Evolutionary conservation across 345 rosid species (phyloP), one percentile per base, ranked within the genome.

Genomic region (Eucalyptus regnans): DNA sequence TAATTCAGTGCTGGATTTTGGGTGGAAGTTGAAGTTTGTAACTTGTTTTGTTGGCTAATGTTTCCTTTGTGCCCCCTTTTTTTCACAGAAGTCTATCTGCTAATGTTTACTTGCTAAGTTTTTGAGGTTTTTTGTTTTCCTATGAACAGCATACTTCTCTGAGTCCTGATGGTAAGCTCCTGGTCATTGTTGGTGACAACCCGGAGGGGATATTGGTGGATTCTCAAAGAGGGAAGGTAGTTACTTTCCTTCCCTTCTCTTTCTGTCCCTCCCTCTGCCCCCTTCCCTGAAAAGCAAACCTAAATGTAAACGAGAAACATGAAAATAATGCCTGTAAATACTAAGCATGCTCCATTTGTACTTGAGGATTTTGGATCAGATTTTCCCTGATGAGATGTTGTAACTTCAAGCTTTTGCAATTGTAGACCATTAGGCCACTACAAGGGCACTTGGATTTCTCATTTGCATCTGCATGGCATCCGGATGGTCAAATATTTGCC

Each of bases 391-490:
- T 41, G 84, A 76, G 29, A 76, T 41, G 76, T 9, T 76, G 84
- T 76, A 76, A 76, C 84, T 43, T 76, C 8, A 76, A 76, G 48
- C 48, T 41, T 41, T 76, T 22, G 84, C 29, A 49, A 66, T 88
- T 94, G 92, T 86, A 94, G 96, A 90, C 92, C 9, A 71, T 93
- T 29, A 86, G 27, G 52, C 89, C 93, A 37, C 90, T 94, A 88
- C 81, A 86, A 76, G 96, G 96, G 58, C 96, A 94, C 87, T 88
- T 91, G 80, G 96, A 94, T 91, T 94, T 90, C 90, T 94, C 96
- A 6, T 94, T 94, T 91, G 96, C 96, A 68, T 94, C 95, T 60
- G 94, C 95, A 51, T 94, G 96, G 96, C 95, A 94, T 89, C 96
- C 95, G 6, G 92, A 91, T 89, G 95, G 96, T 7, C 90, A 80